A percentile compares a stretch with the other conserved stretches of the same genome.
phyloP scores from a whole-genome alignment of 2,329 filamentous ascomycete species.

The Trichoderma polysporum region DNA sequence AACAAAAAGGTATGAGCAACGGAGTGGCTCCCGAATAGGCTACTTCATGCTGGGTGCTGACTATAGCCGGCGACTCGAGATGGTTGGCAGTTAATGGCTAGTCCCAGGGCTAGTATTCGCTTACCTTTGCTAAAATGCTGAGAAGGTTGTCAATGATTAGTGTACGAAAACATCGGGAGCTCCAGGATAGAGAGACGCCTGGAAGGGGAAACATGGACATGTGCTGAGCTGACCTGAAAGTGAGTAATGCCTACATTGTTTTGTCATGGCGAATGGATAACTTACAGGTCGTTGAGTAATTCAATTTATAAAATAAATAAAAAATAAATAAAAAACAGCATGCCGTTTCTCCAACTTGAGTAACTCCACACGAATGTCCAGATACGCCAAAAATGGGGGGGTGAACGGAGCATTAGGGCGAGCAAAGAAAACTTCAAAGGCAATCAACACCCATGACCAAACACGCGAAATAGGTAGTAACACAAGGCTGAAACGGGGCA shows the following conservation, averaged over 20 bases:
- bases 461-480: background rate
- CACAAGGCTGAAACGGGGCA: conserved; percentile 10
- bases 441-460: background rate
- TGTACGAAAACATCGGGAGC: background rate
- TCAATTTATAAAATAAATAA: too few species aligned
- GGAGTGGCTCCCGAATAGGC: background rate
- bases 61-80: background rate
- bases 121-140: background rate
- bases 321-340: background rate
- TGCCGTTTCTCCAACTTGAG: background rate
- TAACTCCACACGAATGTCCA: background rate
- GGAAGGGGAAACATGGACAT: background rate
- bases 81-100: background rate
- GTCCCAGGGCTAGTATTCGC: background rate
- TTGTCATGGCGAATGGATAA: background rate
- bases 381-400: background rate
- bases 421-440: background rate
- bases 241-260: background rate
- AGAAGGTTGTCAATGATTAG: background rate
- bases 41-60: background rate
- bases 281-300: background rate
- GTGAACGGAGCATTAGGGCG: background rate
- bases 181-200: background rate
- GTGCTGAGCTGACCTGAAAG: background rate
- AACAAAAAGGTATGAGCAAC: background rate